Evolutionary conservation across 106 monocot species (phyloP), one percentile per base, ranked within the genome.

Genomic region (Gastrodia elata): DNA sequence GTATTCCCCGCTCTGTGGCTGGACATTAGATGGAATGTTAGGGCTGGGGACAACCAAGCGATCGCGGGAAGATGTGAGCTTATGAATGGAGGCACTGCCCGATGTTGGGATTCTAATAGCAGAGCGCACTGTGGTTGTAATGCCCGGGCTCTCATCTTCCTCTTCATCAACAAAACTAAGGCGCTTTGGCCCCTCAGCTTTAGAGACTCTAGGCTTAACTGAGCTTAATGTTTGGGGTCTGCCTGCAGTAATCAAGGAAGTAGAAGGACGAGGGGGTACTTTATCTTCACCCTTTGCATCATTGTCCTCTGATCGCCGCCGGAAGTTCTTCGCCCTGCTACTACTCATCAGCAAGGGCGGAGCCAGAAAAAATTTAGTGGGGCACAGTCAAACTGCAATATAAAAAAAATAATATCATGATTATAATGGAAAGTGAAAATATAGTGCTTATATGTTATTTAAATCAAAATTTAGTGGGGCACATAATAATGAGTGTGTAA

Each of bases 121-220:
- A 32, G 28, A 36, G 43, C 74, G 69, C 56, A 64, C 74, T 25
- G 70, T 25, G 46, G 69, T 57, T 39, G 39, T 5, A 25, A 38
- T 24, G 15, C 46, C 39, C 6, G 32, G 68, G 38, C 68, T 81
- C 0, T 87, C 91, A 20, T 97, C 91, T 20, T 94, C 95, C 14
- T 96, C 95, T 41, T 96, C 92, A 9, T 93, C 97, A 42, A 86
- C 93, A 72, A 98, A 98, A 82, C 93, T 93, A 72, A 98, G 88
- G 74, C 87, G 90, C 68, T 83, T 89, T 8, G 84, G 71, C 24
- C 68, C 74, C 38, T 64, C 70, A 6, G 82, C 65, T 57, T 80
- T 86, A 3, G 76, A 27, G 61, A 27, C 36, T 30, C 71, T 71
- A 72, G 79, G 49, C 37, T 75, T 78, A 15, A 36, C 8, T 49